phyloP scores from a whole-genome alignment of 352 stramenopile species.

The Phytophthora agathidicida region DNA sequence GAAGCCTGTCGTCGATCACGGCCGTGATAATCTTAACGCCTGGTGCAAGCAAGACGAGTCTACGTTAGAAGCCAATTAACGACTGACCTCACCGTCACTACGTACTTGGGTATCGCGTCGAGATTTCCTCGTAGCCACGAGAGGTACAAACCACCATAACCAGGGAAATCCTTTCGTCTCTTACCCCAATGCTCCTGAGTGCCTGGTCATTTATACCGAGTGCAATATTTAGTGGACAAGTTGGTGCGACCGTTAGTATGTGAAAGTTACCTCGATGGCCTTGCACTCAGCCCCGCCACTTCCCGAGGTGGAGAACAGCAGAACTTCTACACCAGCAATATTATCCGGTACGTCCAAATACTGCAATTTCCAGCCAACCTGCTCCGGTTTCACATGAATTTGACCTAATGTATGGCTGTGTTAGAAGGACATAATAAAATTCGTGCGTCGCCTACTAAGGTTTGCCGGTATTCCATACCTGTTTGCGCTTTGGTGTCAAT shows the following conservation, averaged over 20 bases:
- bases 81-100: no score
- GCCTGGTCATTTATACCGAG: background rate
- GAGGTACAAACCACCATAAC: slow-evolving; percentile 13
- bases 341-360: slow-evolving; percentile 1
- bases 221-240: no score
- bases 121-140: slow-evolving; percentile 8
- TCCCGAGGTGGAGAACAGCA: background rate
- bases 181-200: slow-evolving; percentile 5
- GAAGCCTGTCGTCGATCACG: no score
- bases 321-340: background rate
- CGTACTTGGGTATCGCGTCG: slow-evolving; percentile 5
- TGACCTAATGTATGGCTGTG: background rate
- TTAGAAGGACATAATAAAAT: background rate
- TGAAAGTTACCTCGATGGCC: background rate
- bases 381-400: slow-evolving; percentile 5
- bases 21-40: no score
- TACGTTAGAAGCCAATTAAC: no score
- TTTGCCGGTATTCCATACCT: background rate
- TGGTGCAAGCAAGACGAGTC: no score
- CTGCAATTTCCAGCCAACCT: background rate
- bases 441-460: background rate
- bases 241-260: background rate
- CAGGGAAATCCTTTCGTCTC: background rate
- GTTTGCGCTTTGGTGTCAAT: background rate
- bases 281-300: background rate